Base-by-base conservation (phyloP, 2,329 filamentous ascomycete species). In the Nothomitra cinnamomea region DNA sequence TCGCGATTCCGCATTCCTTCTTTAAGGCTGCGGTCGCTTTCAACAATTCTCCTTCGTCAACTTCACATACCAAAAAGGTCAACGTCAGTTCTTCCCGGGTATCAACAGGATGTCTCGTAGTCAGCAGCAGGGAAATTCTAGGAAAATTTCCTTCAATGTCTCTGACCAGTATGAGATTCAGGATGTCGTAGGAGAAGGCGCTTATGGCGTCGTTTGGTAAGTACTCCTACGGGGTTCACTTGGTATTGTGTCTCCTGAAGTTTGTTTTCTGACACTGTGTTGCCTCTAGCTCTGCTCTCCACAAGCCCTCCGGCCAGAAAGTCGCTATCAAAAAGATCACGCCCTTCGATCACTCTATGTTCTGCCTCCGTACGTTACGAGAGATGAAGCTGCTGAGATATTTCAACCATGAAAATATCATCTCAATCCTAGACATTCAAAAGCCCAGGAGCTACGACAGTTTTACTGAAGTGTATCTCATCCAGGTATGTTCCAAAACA, bases 271-370 rank as follows among this genome's bases (percentile, higher is more conserved):
- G 12, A 38, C 17, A n/a, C 13, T 17, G 7, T 5, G 15, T 45
- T 15, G 17, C 8, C 5, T 12, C 12, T 62, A 95, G 88, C 73
- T 98, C 92, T 57, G 92, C 92, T 55, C 82, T 96, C 61, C 92
- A 98, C 75, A 96, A 96, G 73, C 92, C 92, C 21, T 96, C 92
- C 0, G 83, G 88, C 58, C 92, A 98, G 71, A 96, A 96, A 72
- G 92, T 98, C 56, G 92, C 92, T 57, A 98, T 98, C 76, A 98
- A 98, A 78, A 98, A 98, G 79, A 98, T 98, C 64, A 96, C 89
- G 0, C 92, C 92, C 4, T 98, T 98, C 70, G 92, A 98, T 65
- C 92, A 96, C 69, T 95, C 88, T 67, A 95, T 95, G 89, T 95
- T 95, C 76, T 95, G 90, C 68, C 73, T 98, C 63, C 79, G 92